Evolutionary conservation across 345 rosid species (phyloP).

Genomic region (Acer negundo): DNA sequence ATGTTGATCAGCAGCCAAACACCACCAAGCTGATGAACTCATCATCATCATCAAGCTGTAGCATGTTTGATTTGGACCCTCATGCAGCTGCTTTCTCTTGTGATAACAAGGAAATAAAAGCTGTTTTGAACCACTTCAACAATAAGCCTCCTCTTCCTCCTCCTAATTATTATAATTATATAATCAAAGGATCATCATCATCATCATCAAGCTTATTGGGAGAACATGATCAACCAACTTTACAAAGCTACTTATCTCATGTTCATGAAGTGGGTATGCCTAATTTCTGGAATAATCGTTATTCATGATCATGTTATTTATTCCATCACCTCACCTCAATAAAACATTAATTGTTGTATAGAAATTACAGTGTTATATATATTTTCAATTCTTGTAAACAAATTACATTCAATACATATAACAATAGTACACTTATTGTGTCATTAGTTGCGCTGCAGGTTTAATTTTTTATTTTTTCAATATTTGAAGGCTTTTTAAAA

Average conservation of each 20-base stretch:
- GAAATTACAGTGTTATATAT: background rate
- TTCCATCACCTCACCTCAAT: too few relatives aligned
- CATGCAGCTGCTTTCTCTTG: conserved; percentile 14
- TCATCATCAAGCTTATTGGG: background rate
- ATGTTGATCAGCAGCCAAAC: too few relatives aligned
- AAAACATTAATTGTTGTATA: too few relatives aligned
- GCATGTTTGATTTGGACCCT: conserved; percentile 25
- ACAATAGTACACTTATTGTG: background rate
- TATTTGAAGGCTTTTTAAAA: too few relatives aligned
- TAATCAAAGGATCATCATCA: conserved; percentile 4
- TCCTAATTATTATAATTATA: conserved; percentile 14
- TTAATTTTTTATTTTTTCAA: too few relatives aligned
- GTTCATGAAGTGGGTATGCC: conserved; percentile 35
- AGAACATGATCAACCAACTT: conserved; percentile 27
- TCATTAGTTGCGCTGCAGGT: too few relatives aligned
- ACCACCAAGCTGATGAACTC: too few relatives aligned
- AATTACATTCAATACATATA: background rate
- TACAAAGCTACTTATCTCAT: conserved; percentile 37
- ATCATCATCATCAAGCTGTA: background rate
- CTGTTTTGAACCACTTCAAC: conserved; percentile 41
- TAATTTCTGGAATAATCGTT: conserved; percentile 29
- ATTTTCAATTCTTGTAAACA: background rate
- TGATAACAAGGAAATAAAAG: conserved; percentile 41
- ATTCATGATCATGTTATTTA: background rate
- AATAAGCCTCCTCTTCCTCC: conserved; percentile 36